phyloP scores from a whole-genome alignment of 2,329 filamentous ascomycete species.

The Apiospora rasikravindrae region DNA sequence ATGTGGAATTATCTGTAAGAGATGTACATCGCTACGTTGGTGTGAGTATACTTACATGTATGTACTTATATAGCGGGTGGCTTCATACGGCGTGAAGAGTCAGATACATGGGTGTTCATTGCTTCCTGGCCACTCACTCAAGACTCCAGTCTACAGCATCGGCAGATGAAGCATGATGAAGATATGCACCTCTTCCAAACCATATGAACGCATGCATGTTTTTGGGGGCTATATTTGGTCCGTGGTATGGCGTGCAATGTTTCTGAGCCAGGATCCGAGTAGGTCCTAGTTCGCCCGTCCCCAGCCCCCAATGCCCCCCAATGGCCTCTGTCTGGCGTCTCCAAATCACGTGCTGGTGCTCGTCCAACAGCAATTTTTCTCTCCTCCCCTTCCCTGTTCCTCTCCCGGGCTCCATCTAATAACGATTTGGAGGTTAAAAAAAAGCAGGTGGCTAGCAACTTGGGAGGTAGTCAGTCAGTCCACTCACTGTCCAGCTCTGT shows the following conservation, averaged over 20 bases:
- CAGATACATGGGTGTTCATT: background rate
- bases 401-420: conserved; percentile 11
- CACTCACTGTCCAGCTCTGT: conserved; percentile 1
- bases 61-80: too few relatives aligned
- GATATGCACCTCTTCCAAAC: background rate
- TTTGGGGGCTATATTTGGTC: background rate
- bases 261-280: conserved; percentile 6
- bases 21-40: background rate
- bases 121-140: background rate
- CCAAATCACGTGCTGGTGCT: conserved; percentile 12
- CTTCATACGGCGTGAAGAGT: background rate
- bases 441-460: conserved; percentile 11
- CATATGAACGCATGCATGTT: background rate
- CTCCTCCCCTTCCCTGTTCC: background rate
- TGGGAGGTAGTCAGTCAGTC: background rate
- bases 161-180: conserved; percentile 8
- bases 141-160: background rate
- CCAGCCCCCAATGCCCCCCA: background rate
- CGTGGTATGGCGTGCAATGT: background rate
- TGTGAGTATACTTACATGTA: too few relatives aligned
- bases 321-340: background rate
- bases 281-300: background rate
- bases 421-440: background rate
- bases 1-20: background rate
- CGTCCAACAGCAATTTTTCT: background rate